Evolutionary conservation across 169 alveolate species (phyloP), one percentile per base, ranked within the genome.

Genomic region (Eimeria zaria): DNA sequence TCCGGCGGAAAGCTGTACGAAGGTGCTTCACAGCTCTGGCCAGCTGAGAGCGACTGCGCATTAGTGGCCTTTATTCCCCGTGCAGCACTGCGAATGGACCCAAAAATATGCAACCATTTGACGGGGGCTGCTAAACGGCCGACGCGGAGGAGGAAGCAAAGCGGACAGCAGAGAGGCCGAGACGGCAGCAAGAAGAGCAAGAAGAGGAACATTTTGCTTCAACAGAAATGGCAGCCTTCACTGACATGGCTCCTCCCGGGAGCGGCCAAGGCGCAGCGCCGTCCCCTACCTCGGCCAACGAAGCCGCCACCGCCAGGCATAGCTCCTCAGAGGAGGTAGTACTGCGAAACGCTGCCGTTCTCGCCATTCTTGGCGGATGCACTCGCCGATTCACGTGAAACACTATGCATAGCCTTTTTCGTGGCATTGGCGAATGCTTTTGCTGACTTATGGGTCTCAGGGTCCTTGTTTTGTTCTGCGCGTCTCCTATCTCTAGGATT

Each of bases 231-330:
- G 36, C 94, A 64, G 44, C 94, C 94, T 20, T 87, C 94, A 39
- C 83, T 87, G 94, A 62, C 94, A 87, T 87, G 94, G 94, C 94
- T 87, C 41, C 94, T 87, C 62, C 94, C 94, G 44, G 94, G 94
- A 41, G 94, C 94, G 27, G 81, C 94, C 62, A 60, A 67, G 24
- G 94, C 83, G 22, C 94, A 87, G 27, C 94, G 94, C 64, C 80
- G 94, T 8, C 94, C 83, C 62, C 64, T 87, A 74, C 83, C 94
- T 62, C 81, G 94, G n/a, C 94, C 94, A 36, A 87, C 94, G 51
- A 87, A 64, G 24, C 94, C 94, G 36, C 94, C 94, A 41, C 94
- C 94, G 7, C 94, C 94, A 87, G 94, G 94, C 60, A 87, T 87
- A 27, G 64, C 62, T 46, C 94, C 94, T 41, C 71, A 30, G 94